phyloP scores from a whole-genome alignment of 768 basidiomycete species.

The Naganishia antarctica region DNA sequence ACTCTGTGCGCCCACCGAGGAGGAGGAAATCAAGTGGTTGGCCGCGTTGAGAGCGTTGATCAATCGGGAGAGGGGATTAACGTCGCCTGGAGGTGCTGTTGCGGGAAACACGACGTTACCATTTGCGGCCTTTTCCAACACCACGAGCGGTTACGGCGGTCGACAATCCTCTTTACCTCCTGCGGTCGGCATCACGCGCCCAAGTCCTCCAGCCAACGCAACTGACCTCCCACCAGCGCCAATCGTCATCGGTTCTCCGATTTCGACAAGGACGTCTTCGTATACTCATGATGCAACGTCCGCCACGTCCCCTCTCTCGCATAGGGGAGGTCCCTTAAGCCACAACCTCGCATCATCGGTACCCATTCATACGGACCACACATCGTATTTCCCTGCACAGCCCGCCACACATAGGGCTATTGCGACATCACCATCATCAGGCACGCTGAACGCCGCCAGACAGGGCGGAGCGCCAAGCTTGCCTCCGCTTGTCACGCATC shows the following conservation, averaged over 20 bases:
- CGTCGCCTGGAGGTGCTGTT: conserved; percentile 4
- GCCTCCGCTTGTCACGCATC: conserved; percentile 16
- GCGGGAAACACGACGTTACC: neutral
- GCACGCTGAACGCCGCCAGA: neutral
- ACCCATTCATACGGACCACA: neutral
- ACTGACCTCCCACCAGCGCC: conserved; percentile 1
- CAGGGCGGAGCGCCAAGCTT: neutral
- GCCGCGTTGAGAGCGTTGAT: conserved; percentile 89
- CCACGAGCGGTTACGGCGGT: neutral
- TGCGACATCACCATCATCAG: neutral
- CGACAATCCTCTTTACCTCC: conserved; percentile 11
- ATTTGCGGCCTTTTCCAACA: conserved; percentile 18
- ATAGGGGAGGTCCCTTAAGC: neutral
- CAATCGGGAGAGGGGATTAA: conserved; percentile 50
- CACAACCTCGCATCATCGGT: neutral
- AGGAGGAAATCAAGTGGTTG: conserved; percentile 97
- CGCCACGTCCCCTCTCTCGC: neutral
- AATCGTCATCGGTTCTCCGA: neutral
- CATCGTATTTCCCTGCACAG: conserved; percentile 15
- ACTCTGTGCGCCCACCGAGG: conserved; percentile 89
- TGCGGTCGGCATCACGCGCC: conserved; percentile 1
- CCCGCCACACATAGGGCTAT: too few relatives aligned
- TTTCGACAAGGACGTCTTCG: neutral
- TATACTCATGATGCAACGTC: neutral
- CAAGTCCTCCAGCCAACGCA: conserved; percentile 4